A percentile compares a stretch with the other conserved stretches of the same genome.
phyloP scores from a whole-genome alignment of 192 early-diverging fungal species.

The Podila clonocystis region DNA sequence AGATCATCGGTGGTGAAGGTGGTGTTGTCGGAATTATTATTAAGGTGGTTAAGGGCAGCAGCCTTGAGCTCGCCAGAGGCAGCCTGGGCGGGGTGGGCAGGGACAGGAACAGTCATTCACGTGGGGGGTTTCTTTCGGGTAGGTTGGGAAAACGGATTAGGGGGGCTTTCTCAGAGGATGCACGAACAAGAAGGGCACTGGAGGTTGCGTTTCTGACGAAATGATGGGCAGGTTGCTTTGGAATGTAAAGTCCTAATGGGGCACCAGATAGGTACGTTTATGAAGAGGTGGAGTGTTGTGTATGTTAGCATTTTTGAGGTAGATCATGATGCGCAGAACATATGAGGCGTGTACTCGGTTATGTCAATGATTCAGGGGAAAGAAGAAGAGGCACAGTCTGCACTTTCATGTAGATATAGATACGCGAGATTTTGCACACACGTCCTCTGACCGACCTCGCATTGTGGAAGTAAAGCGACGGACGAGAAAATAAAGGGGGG shows the following conservation, averaged over 20 bases:
- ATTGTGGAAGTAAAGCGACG: no score
- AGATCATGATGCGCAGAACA: background rate
- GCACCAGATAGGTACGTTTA: background rate
- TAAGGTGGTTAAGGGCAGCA: constrained; percentile 42
- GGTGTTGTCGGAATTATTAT: constrained; percentile 23
- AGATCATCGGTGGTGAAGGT: constrained; percentile 10
- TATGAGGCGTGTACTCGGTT: background rate
- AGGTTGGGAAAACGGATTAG: constrained; percentile 50
- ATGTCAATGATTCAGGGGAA: background rate
- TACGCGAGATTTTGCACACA: no score
- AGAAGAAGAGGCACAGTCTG: background rate
- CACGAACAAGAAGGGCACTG: constrained; percentile 52
- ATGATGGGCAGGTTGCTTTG: constrained; percentile 54
- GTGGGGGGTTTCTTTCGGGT: constrained; percentile 49
- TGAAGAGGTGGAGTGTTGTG: background rate
- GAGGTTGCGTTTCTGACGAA: constrained; percentile 55
- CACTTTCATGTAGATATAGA: no score
- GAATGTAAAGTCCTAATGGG: constrained; percentile 51
- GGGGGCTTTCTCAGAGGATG: constrained; percentile 55
- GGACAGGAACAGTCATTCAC: constrained; percentile 56
- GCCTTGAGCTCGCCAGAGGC: constrained; percentile 47
- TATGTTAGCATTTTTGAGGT: background rate
- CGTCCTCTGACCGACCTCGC: no score
- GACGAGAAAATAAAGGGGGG: background rate
- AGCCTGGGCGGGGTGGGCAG: constrained; percentile 44